Percentiles rank a stretch among this genome's conserved stretches.
Conservation (phyloP, 768 basidiomycete species). For the Hygrophoropsis aurantiaca region DNA sequence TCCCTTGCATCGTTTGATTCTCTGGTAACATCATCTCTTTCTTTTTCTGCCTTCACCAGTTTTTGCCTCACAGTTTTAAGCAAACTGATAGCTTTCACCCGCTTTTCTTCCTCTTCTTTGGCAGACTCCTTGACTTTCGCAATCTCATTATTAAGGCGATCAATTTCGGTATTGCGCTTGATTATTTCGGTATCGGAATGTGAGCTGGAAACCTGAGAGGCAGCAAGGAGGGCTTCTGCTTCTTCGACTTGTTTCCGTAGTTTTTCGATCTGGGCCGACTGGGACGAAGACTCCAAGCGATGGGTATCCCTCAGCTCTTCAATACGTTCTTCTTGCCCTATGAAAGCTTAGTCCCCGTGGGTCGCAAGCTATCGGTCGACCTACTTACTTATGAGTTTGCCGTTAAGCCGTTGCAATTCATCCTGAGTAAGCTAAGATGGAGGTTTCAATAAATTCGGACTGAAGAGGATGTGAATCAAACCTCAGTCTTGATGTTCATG, state of each 20-base stretch:
- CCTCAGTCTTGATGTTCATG: constrained; percentile 67
- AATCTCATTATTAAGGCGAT: constrained; percentile 62
- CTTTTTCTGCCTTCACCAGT: constrained; percentile 94
- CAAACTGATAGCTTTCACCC: constrained; percentile 87
- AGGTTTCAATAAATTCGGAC: too few relatives aligned
- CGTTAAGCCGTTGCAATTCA: constrained; percentile 76
- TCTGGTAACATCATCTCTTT: constrained; percentile 74
- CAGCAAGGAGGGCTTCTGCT: constrained; percentile 66
- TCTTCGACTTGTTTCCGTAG: constrained; percentile 69
- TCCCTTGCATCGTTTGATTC: constrained; percentile 54
- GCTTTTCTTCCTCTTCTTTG: constrained; percentile 97
- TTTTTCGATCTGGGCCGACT: constrained; percentile 69
- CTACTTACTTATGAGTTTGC: constrained; percentile 67
- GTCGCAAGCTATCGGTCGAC: not conserved
- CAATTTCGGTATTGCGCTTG: constrained; percentile 55
- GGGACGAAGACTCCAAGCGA: constrained; percentile 75
- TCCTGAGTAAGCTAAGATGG: constrained; percentile 58
- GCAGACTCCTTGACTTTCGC: constrained; percentile 57
- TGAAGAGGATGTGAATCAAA: constrained; percentile 30
- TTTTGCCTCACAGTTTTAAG: constrained; percentile 96
- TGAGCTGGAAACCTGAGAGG: constrained; percentile 47
- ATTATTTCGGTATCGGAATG: constrained; percentile 49
- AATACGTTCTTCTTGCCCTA: constrained; percentile 83
- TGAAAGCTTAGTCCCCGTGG: constrained; percentile 5
- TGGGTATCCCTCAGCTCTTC: constrained; percentile 87